Base-by-base conservation (phyloP, 2,329 filamentous ascomycete species). In the Diaporthe nobilis region DNA sequence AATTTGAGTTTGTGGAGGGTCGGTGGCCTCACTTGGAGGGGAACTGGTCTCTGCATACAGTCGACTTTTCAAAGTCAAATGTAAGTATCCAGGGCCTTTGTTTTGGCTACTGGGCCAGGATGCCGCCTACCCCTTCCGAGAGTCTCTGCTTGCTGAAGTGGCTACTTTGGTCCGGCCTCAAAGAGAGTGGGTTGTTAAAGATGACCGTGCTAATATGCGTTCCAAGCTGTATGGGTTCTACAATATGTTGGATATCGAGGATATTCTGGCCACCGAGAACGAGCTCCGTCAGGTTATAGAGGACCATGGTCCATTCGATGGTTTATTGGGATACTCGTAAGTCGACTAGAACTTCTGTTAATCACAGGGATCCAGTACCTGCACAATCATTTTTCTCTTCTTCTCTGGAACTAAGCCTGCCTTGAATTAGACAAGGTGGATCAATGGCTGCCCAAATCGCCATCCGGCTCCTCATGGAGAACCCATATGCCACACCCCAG, bases 11-110 rank as follows among this genome's bases (percentile, higher is more conserved):
- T 53, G 75, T 76, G 42, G 75, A 76, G 47, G 75, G 75, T 20
- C 63, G 75, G 15, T 76, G 75, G 75, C 75, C 75, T 25, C 75
- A 76, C 13, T 39, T 76, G 28, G 75, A 76, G 49, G 75, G 72
- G 13, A 76, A 76, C 49, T 76, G 72, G 75, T 76, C 75, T 57
- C 53, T 76, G 22, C 75, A 76, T 57, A 76, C 75, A 37, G 63
- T 71, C 13, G 75, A 76, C 65, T 76, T 76, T 51, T 76, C 75
- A 28, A 76, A 76, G 37, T 76, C 75, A 51, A 74, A 74, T 74
- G 72, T 74, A 22, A 74, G 72, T 60, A 34, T 60, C 60, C 28
- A 17, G 9, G 2, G n/a, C 9, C 42, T 20, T 28, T 31, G 9
- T 25, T 42, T 15, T 61, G 53, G 3, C 55, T 31, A n/a, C 57